Evolutionary conservation across 805 yeast species (phyloP).

Genomic region (Ogataea allantospora): DNA sequence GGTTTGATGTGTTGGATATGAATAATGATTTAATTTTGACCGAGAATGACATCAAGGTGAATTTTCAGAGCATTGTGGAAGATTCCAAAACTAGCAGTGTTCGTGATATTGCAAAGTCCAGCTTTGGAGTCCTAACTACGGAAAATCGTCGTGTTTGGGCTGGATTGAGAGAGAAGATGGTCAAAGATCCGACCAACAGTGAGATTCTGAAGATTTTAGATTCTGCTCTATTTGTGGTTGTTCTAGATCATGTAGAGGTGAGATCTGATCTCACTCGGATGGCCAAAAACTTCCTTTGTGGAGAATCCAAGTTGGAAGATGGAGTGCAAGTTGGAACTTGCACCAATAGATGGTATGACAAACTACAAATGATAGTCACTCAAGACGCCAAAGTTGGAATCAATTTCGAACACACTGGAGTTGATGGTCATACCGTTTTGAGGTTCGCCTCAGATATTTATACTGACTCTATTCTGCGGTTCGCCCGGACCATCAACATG

Average conservation of each 20-base stretch:
- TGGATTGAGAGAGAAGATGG: slow-evolving; percentile 54
- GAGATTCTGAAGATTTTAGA: slow-evolving; percentile 77
- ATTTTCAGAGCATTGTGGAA: slow-evolving; percentile 69
- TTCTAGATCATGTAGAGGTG: slow-evolving; percentile 75
- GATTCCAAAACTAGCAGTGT: slow-evolving; percentile 60
- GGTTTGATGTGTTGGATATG: slow-evolving; percentile 88
- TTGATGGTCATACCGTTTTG: slow-evolving; percentile 91
- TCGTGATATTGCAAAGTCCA: slow-evolving; percentile 65
- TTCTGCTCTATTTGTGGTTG: slow-evolving; percentile 76
- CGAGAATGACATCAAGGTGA: slow-evolving; percentile 72
- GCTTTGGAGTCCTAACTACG: slow-evolving; percentile 87
- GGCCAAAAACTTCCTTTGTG: slow-evolving; percentile 85
- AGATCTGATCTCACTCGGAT: slow-evolving; percentile 59
- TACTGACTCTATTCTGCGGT: slow-evolving; percentile 84
- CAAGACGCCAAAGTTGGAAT: slow-evolving; percentile 90
- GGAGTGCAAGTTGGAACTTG: slow-evolving; percentile 94
- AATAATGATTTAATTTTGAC: slow-evolving; percentile 68
- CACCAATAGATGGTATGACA: slow-evolving; percentile 90
- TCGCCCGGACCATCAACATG: slow-evolving; percentile 79
- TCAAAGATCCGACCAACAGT: slow-evolving; percentile 49
- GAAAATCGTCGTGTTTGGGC: slow-evolving; percentile 92
- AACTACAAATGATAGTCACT: slow-evolving; percentile 82
- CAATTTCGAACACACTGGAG: slow-evolving; percentile 92
- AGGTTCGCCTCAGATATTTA: slow-evolving; percentile 87
- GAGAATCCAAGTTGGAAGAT: slow-evolving; percentile 70